Base-by-base conservation (phyloP, 208 protist genomes). In the Acanthamoeba comandoni region DNA sequence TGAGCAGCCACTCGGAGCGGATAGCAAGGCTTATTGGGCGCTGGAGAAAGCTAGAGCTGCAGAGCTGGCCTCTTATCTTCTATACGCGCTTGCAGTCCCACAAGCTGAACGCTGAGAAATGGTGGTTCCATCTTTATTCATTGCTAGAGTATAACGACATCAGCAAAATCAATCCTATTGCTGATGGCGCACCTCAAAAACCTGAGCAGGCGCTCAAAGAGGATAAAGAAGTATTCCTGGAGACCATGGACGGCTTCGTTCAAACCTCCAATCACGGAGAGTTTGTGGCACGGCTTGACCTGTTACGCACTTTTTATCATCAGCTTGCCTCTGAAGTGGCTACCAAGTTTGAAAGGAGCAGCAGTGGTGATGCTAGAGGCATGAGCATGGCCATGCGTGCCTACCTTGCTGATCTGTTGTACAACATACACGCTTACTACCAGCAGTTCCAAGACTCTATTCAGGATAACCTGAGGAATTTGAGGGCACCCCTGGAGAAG, bases 21-120 rank as follows among this genome's bases (percentile, higher is more conserved):
- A 93, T 98, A 2, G 97, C 95, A 9, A 91, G 93, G 11, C 97
- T 99, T 77, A 97, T 99, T 71, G 94, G 98, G 24, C 97, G 98
- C 24, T 99, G 98, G 98, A 96, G 98, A 52, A 96, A 97, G 55
- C 93, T 99, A 35, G 98, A 99, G 94, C 92, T 99, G 67, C 95
- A 98, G 79, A 97, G 95, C 94, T 99, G 98, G 98, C 93, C 95
- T 26, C 93, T 88, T 0, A 75, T 95, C 13, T 91, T 94, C 51
- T 62, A 75, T 49, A 22, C 29, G 39, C 43, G 92, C 69, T 70
- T 91, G 49, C 60, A 92, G n/a, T 62, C 92, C 65, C 69, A 64
- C 58, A 67, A 94, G 17, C 19, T 39, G 0, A 71, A 92, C 39
- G 77, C 94, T 1, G 49, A 92, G 13, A 70, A 92, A 24, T 92